Evolutionary conservation across 805 yeast species (phyloP).

Genomic region (Candida glaebosa): DNA sequence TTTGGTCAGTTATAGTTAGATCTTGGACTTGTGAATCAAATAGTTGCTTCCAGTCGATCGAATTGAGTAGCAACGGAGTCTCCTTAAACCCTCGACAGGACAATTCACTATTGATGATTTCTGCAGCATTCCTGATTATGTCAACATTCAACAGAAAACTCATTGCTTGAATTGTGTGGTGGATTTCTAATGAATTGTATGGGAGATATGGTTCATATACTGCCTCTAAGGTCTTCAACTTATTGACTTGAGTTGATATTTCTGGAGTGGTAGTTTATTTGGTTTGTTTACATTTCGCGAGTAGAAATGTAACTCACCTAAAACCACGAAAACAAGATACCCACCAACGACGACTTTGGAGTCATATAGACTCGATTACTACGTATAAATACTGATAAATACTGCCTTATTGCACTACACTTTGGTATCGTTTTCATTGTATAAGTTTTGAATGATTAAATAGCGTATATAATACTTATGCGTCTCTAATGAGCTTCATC

Average conservation of each 20-base stretch:
- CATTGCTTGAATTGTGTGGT: neutral
- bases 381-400: no score
- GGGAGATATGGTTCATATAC: neutral
- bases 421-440: no score
- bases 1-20: slow-evolving; percentile 22
- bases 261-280: no score
- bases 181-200: no score
- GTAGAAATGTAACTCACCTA: no score
- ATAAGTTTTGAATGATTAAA: neutral
- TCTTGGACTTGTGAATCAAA: slow-evolving; percentile 22
- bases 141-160: slow-evolving; percentile 22
- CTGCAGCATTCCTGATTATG: slow-evolving; percentile 34
- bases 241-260: no score
- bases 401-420: no score
- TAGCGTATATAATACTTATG: neutral
- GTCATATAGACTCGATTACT: no score
- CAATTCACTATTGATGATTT: slow-evolving; percentile 32
- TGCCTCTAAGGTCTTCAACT: neutral
- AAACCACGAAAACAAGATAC: no score
- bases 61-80: slow-evolving; percentile 26
- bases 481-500: slow-evolving; percentile 47
- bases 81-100: slow-evolving; percentile 33
- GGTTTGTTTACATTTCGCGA: no score
- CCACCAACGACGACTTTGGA: no score
- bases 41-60: slow-evolving; percentile 33